A percentile compares a stretch with the other conserved stretches of the same genome.
These are phyloP conservation scores for Neltuma alba DNA, from an alignment of 306 rosid genomes.

Conservation along the genomic window DNA sequence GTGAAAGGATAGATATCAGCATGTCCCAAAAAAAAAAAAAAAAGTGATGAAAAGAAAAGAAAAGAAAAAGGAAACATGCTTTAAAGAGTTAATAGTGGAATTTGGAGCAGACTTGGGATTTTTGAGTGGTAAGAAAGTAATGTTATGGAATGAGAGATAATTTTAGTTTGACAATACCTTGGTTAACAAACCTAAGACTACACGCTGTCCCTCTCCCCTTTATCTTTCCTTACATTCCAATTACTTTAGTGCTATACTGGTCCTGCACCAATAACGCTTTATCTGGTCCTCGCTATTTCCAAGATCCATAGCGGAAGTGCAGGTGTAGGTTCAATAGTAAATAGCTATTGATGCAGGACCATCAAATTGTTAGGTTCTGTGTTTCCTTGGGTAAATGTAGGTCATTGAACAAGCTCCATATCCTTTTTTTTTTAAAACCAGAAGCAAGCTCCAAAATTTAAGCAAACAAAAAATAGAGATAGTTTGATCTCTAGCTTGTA, in stretches of 20 bases:
- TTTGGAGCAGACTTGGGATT: not conserved
- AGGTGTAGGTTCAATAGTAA: not conserved
- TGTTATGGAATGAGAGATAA: not conserved
- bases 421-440: not conserved
- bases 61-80: not conserved
- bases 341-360: not conserved
- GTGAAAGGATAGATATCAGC: not conserved
- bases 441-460: not conserved
- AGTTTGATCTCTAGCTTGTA: not conserved
- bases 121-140: not conserved
- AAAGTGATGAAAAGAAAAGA: not conserved
- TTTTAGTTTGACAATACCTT: not conserved
- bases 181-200: not conserved
- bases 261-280: not conserved
- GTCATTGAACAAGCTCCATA: not conserved
- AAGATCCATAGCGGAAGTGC: not conserved
- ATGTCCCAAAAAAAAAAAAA: not conserved
- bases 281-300: not conserved
- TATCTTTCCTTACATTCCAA: not conserved
- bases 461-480: not conserved
- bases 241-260: not conserved
- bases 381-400: not conserved
- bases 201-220: not conserved
- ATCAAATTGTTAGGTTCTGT: not conserved
- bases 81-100: not conserved